Evolutionary conservation across 2,329 filamentous ascomycete species (phyloP), one percentile per base, ranked within the genome.

Genomic region (Lasiodiplodia theobromae): DNA sequence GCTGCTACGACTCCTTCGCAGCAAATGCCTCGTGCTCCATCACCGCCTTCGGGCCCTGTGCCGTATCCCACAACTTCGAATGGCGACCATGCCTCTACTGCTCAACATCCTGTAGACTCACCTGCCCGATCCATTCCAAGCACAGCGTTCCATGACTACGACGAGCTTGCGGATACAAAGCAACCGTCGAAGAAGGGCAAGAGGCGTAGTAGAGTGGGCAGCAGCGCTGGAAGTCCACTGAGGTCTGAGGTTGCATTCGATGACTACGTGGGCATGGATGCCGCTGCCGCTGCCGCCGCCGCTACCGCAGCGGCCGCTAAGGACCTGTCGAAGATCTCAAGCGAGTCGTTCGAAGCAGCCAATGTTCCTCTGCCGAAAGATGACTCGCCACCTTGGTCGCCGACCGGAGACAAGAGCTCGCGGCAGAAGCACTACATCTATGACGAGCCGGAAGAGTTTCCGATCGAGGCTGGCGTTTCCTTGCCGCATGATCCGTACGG

Each of bases 131-230:
- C 75, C 0, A 76, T 78, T 11, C 75, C 79, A 16, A 78, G 73
- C 69, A 77, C 74, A 56, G 75, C 75, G 1, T 79, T 77, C 60
- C 71, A 80, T 31, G 77, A 77, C 31, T 66, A 74, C 1, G 78
- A 79, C 5, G 77, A 79, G 49, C 68, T 77, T 4, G 69, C 70
- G 16, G 77, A 79, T 37, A 70, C 69, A 70, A 79, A 82, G 71
- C 81, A 78, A 31, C 79, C 78, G 51, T 83, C 81, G 66, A 85
- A 83, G 69, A 85, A 78, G 73, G 74, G 73, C 44, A 85, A 82
- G 73, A 78, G 82, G 44, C 77, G 79, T 57, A 83, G 80, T 66
- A 77, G 74, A 37, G 82, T 80, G 70, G 81, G 80, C 40, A 79
- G 47, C 23, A 44, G 37, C 6, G 47, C 56, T 10, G 66, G 66